Percentiles rank a stretch among this genome's conserved stretches.
Evolutionary conservation across 176 grass and related monocot species (phyloP).

Genomic region (Eleusine indica): DNA sequence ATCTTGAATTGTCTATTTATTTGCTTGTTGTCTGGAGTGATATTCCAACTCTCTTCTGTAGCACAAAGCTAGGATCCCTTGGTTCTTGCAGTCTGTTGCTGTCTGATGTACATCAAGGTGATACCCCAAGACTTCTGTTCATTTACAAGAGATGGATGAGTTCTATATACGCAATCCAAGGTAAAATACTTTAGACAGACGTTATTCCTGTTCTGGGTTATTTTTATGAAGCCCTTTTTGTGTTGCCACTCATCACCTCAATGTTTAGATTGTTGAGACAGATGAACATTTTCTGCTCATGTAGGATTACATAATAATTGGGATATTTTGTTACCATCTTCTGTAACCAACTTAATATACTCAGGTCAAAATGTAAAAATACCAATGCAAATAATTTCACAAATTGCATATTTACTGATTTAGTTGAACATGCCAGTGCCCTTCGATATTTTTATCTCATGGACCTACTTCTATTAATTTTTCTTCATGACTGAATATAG

Average conservation of each 20-base stretch:
- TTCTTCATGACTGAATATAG: slow-evolving; percentile 27
- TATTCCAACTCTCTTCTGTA: slow-evolving; percentile 43
- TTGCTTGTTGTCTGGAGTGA: slow-evolving; percentile 29
- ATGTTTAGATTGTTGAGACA: neutral
- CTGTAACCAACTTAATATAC: slow-evolving; percentile 26
- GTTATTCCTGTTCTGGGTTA: neutral
- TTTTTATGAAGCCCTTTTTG: slow-evolving; percentile 4
- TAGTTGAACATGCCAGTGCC: slow-evolving; percentile 8
- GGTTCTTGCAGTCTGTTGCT: slow-evolving; percentile 72
- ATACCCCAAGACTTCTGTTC: slow-evolving; percentile 70
- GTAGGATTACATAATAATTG: slow-evolving; percentile 2
- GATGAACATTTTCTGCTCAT: slow-evolving; percentile 12
- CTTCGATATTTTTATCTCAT: neutral
- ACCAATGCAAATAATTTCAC: slow-evolving; percentile 13
- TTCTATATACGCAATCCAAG: slow-evolving; percentile 82
- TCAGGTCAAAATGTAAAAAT: neutral
- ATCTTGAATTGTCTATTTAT: slow-evolving; percentile 22
- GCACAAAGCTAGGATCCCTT: slow-evolving; percentile 55
- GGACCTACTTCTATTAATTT: neutral
- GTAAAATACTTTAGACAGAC: slow-evolving; percentile 31
- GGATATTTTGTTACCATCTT: neutral
- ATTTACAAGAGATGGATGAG: slow-evolving; percentile 93
- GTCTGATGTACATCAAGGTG: slow-evolving; percentile 81
- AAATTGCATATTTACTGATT: slow-evolving; percentile 11
- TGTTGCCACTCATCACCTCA: slow-evolving; percentile 16